A percentile compares a stretch with the other conserved stretches of the same genome.
These are phyloP conservation scores for Pichia gijzeniarum DNA, from an alignment of 805 yeast species.

Conservation along the genomic window DNA sequence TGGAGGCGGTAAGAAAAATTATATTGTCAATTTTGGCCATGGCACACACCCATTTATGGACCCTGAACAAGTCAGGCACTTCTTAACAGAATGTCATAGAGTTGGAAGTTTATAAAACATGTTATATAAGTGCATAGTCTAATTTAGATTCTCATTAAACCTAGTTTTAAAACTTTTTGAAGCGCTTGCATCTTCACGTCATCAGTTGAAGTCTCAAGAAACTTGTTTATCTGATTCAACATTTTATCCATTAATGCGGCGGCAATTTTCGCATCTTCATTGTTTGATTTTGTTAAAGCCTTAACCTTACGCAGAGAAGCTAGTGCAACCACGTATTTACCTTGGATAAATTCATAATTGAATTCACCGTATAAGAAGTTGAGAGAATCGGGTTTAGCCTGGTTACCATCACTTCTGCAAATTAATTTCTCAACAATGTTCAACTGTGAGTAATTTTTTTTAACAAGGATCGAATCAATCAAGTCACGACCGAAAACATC, in stretches of 20 bases:
- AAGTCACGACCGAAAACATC: constrained; percentile 54
- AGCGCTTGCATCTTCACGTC: constrained; percentile 10
- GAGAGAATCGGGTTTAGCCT: constrained; percentile 8
- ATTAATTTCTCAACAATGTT: constrained; percentile 24
- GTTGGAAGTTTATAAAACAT: constrained; percentile 11
- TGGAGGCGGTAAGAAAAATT: constrained; percentile 88
- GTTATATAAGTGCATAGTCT: too few relatives aligned
- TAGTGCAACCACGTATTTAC: constrained; percentile 14
- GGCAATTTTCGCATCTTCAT: constrained; percentile 1
- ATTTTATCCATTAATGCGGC: constrained; percentile 1
- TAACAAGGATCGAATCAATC: constrained; percentile 23
- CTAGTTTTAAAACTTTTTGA: constrained; percentile 13
- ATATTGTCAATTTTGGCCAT: constrained; percentile 94
- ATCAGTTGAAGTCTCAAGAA: constrained; percentile 9
- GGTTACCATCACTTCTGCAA: constrained; percentile 3
- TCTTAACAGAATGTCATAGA: constrained; percentile 55
- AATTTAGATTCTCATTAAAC: constrained; percentile 13
- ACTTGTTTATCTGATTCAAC: constrained; percentile 5
- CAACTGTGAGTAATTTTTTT: constrained; percentile 33
- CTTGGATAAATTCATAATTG: constrained; percentile 9
- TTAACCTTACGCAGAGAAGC: constrained; percentile 14
- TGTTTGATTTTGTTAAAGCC: neutral
- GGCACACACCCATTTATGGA: constrained; percentile 98
- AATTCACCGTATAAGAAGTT: constrained; percentile 13
- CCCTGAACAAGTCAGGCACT: constrained; percentile 80